Evolutionary conservation across 768 basidiomycete genomes (phyloP).

Genomic region (Exidia glandulosa): DNA sequence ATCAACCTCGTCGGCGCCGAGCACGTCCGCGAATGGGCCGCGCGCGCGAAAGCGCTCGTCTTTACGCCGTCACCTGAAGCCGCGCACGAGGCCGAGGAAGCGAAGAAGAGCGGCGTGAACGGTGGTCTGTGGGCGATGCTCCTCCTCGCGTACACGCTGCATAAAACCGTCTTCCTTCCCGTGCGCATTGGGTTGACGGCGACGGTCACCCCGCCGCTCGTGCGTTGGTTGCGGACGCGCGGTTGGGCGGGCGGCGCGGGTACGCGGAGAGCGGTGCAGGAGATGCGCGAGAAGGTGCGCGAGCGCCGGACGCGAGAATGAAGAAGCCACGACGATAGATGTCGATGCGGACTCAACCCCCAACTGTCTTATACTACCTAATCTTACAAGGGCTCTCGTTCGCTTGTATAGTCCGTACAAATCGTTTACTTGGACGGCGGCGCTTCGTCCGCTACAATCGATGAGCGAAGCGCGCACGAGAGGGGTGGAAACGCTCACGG

Average conservation of each 20-base stretch:
- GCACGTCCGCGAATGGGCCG: constrained; percentile 61
- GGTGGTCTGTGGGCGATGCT: constrained; percentile 88
- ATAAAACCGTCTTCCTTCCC: constrained; percentile 90
- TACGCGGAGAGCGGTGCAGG: constrained; percentile 47
- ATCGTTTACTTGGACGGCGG: constrained; percentile 3
- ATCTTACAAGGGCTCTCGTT: not conserved
- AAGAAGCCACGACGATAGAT: not conserved
- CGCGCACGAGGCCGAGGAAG: constrained; percentile 58
- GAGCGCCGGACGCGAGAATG: not conserved
- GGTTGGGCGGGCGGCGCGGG: constrained; percentile 80
- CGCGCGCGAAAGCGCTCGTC: constrained; percentile 29
- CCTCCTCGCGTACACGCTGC: constrained; percentile 85
- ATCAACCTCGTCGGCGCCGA: constrained; percentile 87
- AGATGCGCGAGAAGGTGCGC: constrained; percentile 22
- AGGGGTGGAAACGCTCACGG: constrained; percentile 17
- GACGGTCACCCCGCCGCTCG: constrained; percentile 73
- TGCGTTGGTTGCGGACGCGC: constrained; percentile 65
- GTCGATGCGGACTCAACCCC: not conserved
- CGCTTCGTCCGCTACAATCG: constrained; percentile 8
- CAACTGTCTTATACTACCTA: not conserved
- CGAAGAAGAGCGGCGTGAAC: constrained; percentile 51
- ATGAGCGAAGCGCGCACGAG: not conserved
- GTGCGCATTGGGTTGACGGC: constrained; percentile 83
- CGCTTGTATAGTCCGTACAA: not conserved
- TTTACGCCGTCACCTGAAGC: constrained; percentile 23